These are phyloP conservation scores for Hsuehochloa calcarea DNA, from an alignment of 176 grass and related monocot genomes.

Conservation along the genomic window DNA sequence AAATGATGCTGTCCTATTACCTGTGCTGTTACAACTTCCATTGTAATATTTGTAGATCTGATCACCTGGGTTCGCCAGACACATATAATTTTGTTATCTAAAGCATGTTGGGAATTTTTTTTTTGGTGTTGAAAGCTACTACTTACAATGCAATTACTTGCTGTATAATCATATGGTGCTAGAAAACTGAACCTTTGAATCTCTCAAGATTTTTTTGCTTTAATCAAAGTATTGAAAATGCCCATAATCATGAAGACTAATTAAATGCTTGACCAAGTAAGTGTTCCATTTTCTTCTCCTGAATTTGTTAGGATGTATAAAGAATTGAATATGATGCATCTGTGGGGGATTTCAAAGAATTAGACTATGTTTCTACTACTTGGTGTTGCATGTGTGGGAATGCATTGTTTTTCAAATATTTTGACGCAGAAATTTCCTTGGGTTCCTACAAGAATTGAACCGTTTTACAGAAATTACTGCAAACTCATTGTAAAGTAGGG, in stretches of 20 bases:
- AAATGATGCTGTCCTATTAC: background rate
- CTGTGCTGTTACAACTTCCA: background rate
- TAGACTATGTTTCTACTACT: background rate
- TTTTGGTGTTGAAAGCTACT: background rate
- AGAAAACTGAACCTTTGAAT: slow-evolving; percentile 6
- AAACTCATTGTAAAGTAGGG: background rate
- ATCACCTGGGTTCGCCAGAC: background rate
- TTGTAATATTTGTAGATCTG: slow-evolving; percentile 17
- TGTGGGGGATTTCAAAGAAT: background rate
- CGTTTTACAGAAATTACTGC: background rate
- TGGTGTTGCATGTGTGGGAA: background rate
- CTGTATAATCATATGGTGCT: background rate
- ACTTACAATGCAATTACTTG: background rate
- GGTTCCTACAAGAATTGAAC: background rate
- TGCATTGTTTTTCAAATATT: background rate
- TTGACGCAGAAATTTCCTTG: background rate
- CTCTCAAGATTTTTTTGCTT: background rate
- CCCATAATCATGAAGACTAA: background rate
- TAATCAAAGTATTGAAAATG: background rate
- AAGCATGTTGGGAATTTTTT: background rate
- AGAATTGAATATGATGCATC: background rate
- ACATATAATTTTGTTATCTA: background rate
- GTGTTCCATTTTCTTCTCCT: background rate
- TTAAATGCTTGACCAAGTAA: slow-evolving; percentile 13
- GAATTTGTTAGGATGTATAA: background rate